Conservation (phyloP, 768 basidiomycete species). For the Calocera cornea region DNA sequence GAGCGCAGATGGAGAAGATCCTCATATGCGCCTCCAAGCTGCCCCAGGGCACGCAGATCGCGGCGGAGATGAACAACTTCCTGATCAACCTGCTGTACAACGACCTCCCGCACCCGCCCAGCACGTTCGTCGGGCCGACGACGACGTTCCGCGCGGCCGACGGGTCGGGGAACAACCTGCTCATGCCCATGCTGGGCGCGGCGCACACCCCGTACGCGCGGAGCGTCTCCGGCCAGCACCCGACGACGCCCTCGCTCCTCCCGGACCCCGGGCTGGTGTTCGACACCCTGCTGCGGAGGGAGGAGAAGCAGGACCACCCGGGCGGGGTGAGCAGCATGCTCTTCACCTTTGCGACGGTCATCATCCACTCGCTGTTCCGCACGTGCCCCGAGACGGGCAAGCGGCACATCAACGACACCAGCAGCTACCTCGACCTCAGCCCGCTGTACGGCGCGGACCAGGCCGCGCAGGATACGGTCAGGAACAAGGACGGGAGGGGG, state of each 20-base stretch:
- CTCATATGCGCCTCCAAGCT: not conserved
- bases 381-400: slow-evolving; percentile 35
- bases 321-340: slow-evolving; percentile 59
- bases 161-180: slow-evolving; percentile 62
- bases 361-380: slow-evolving; percentile 63
- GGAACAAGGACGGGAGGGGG: slow-evolving; percentile 48
- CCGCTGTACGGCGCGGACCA: slow-evolving; percentile 55
- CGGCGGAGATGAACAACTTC: slow-evolving; percentile 10
- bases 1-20: not conserved
- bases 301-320: slow-evolving; percentile 49
- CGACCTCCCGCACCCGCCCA: slow-evolving; percentile 66
- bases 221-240: slow-evolving; percentile 49
- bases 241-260: slow-evolving; percentile 33
- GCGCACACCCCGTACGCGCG: slow-evolving; percentile 66
- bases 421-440: slow-evolving; percentile 65
- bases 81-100: slow-evolving; percentile 43
- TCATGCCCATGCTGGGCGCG: slow-evolving; percentile 57
- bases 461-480: slow-evolving; percentile 36
- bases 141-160: slow-evolving; percentile 45
- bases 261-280: slow-evolving; percentile 59
- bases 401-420: slow-evolving; percentile 43
- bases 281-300: slow-evolving; percentile 47
- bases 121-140: slow-evolving; percentile 32
- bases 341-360: slow-evolving; percentile 65
- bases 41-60: not conserved